Evolutionary conservation across 768 basidiomycete species (phyloP), one percentile per base, ranked within the genome.

Genomic region (Paxillus rubicundulus): DNA sequence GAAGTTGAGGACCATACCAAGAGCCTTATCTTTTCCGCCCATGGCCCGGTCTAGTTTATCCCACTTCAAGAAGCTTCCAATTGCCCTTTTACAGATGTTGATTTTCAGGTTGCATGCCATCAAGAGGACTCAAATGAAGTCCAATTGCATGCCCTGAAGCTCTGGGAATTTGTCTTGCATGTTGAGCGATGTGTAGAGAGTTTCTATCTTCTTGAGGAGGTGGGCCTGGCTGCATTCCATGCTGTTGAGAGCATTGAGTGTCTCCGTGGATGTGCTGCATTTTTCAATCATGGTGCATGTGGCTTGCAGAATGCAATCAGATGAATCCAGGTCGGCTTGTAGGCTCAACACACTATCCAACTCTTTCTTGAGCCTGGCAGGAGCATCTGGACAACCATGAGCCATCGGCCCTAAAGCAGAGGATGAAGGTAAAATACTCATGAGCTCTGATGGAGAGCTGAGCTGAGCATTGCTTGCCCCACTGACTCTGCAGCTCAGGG

Each of bases 151-250:
- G 5, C 60, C 61, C 18, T 58, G 24, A 5, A 76, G 69, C 20
- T 70, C 71, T 1, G 72, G 74, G 38, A 68, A 73, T 4, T 30
- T 38, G 3, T 66, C 56, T 5, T 61, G 61, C 9, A 76, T 50
- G 42, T 76, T 72, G 12, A 75, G 55, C 0, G 71, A 68, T 0
- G 60, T 41, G 54, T 72, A 76, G 0, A 76, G 57, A 0, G 49
- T 55, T 27, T 75, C 71, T 0, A 71, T 65, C 45, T 66, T 44
- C 2, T 61, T 45, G 9, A 58, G 56, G 9, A 71, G 54, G 1
- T n/a, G 17, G 9, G 55, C 52, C 24, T 68, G 67, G 8, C 54
- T 57, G 1, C 41, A 24, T 17, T 62, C 50, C 3, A 73, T 60
- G 14, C 50, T 45, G 2, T 45, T 30, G 0, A 74, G 56, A 24